phyloP scores from a whole-genome alignment of 306 rosid species.

The Senna tora region DNA sequence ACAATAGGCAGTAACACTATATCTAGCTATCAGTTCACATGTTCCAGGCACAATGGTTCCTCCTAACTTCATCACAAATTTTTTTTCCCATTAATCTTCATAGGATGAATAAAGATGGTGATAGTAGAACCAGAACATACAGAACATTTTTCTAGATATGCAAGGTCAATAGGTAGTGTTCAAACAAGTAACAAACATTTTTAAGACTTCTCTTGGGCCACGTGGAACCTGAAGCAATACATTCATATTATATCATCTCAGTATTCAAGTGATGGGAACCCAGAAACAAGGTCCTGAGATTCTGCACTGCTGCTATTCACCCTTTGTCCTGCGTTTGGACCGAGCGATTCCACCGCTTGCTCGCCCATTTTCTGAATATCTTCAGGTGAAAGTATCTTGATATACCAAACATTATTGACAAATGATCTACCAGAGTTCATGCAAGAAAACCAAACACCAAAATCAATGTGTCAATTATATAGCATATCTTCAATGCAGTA shows the following conservation, averaged over 20 bases:
- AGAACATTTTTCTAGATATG: slow-evolving; percentile 3
- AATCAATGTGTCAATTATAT: slow-evolving; percentile 7
- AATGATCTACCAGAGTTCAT: slow-evolving; percentile 61
- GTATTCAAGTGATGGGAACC: slow-evolving; percentile 68
- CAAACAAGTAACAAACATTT: slow-evolving; percentile 29
- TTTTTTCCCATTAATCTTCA: slow-evolving; percentile 27
- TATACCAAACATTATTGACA: slow-evolving; percentile 83
- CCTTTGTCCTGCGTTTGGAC: slow-evolving; percentile 62
- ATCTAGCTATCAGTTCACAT: slow-evolving; percentile 37
- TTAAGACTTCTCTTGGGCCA: slow-evolving; percentile 27
- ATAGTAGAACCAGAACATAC: slow-evolving; percentile 22
- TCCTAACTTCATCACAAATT: slow-evolving; percentile 42
- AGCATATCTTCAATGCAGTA: not conserved
- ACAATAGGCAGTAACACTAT: slow-evolving; percentile 36
- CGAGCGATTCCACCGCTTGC: slow-evolving; percentile 58
- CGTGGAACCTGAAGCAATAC: slow-evolving; percentile 35
- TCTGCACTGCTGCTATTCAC: slow-evolving; percentile 49
- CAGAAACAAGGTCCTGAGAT: slow-evolving; percentile 61
- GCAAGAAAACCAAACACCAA: slow-evolving; percentile 20
- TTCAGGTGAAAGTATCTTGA: slow-evolving; percentile 84
- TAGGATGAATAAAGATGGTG: slow-evolving; percentile 26
- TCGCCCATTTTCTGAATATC: slow-evolving; percentile 86
- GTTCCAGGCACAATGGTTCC: slow-evolving; percentile 41
- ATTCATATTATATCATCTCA: slow-evolving; percentile 41
- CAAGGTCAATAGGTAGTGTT: slow-evolving; percentile 5